phyloP scores from a whole-genome alignment of 169 alveolate genomes.

The Perkinsus chesapeaki region DNA sequence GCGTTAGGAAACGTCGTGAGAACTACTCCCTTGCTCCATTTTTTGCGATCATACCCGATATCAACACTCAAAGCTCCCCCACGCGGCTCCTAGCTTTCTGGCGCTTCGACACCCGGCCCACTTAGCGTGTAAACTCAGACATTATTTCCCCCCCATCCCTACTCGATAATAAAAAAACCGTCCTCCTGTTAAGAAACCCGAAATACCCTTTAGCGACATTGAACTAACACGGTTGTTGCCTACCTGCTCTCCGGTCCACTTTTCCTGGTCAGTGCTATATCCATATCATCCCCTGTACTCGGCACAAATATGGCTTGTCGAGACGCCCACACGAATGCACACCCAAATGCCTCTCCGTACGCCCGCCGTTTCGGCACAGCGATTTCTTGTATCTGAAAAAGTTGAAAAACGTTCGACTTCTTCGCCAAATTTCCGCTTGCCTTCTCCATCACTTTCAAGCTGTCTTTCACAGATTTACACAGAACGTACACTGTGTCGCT shows the following conservation, averaged over 20 bases:
- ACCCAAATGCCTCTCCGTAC: not conserved
- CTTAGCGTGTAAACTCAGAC: no score
- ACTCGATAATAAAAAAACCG: no score
- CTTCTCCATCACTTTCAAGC: not conserved
- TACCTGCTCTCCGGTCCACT: not conserved
- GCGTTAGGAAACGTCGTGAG: no score
- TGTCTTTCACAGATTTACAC: not conserved
- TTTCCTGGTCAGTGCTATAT: not conserved
- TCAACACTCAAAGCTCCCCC: no score
- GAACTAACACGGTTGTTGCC: not conserved
- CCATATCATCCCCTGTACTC: not conserved
- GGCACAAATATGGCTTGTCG: not conserved
- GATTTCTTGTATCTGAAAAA: not conserved
- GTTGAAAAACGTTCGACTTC: not conserved
- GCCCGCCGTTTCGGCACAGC: not conserved
- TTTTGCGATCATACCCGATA: no score
- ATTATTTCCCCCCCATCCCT: no score
- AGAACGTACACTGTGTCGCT: not conserved
- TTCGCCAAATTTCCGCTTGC: not conserved
- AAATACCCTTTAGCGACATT: not conserved
- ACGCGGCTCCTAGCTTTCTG: no score
- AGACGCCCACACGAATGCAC: not conserved
- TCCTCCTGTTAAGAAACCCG: no score
- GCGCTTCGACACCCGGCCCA: no score
- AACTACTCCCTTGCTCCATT: no score